Evolutionary conservation across 345 rosid species (phyloP).

Genomic region (Theobroma cacao): DNA sequence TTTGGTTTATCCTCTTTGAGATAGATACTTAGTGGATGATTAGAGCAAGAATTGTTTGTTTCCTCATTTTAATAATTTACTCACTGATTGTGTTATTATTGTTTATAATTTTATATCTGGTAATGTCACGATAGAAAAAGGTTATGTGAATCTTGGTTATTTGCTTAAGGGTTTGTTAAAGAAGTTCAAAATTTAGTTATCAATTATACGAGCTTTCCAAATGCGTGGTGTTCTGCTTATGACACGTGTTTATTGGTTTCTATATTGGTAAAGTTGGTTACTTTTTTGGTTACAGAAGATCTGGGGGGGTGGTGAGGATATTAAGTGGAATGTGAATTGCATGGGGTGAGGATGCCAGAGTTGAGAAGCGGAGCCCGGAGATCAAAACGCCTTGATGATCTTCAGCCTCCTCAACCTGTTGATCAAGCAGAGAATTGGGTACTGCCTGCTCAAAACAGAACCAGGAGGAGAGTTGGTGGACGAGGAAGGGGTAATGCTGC

Average conservation of each 20-base stretch:
- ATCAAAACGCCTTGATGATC: conserved; percentile 84
- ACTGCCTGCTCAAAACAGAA: conserved; percentile 65
- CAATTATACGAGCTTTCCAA: conserved; percentile 12
- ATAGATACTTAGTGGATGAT: conserved; percentile 3
- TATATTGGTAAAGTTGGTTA: conserved; percentile 1
- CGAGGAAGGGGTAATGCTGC: conserved; percentile 91
- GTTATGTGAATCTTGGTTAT: conserved; percentile 16
- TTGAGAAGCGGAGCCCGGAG: conserved; percentile 97
- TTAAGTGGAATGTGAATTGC: conserved; percentile 57
- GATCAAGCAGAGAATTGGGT: conserved; percentile 68
- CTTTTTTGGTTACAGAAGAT: conserved; percentile 37
- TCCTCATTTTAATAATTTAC: neutral
- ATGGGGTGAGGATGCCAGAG: conserved; percentile 98
- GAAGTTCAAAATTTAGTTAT: neutral
- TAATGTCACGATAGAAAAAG: neutral
- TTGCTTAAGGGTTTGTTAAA: neutral
- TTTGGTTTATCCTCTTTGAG: conserved; percentile 11
- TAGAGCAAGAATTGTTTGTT: neutral
- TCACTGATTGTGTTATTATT: conserved; percentile 5
- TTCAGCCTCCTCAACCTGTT: conserved; percentile 71
- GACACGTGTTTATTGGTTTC: conserved; percentile 5
- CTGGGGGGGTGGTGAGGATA: conserved; percentile 30
- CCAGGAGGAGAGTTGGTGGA: conserved; percentile 90
- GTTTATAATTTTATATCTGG: conserved; percentile 2
- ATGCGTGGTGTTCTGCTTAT: neutral